Percentiles rank a stretch among this genome's conserved stretches.
Conservation (phyloP, 2,329 filamentous ascomycete species). For the Penicillium verrucosum region DNA sequence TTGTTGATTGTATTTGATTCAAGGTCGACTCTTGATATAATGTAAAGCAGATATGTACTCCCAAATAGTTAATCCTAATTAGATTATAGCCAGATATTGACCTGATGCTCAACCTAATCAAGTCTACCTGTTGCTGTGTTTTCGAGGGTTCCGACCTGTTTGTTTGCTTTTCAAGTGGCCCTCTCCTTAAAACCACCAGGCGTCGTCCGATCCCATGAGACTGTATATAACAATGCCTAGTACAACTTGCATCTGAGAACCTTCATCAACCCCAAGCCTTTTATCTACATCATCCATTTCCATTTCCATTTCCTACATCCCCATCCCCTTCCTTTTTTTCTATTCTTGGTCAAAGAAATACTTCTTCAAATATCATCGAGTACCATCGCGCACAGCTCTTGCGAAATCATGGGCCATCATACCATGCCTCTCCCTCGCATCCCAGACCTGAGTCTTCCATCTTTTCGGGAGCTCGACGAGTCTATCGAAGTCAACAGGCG, state of each 20-base stretch:
- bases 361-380: neutral
- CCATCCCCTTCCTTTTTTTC: neutral
- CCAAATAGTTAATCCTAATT: neutral
- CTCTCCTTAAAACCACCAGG: neutral
- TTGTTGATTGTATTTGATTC: neutral
- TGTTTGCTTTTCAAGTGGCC: neutral
- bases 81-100: neutral
- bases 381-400: neutral
- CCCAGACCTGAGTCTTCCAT: slow-evolving; percentile 1
- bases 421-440: slow-evolving; percentile 3
- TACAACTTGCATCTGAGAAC: slow-evolving; percentile 6
- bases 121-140: too few relatives aligned
- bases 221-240: slow-evolving; percentile 2
- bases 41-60: neutral
- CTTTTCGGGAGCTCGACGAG: slow-evolving; percentile 7
- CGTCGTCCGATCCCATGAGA: neutral
- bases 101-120: neutral
- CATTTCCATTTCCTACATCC: neutral
- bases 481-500: neutral
- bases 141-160: neutral
- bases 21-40: neutral
- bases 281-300: neutral
- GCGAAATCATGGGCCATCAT: neutral
- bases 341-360: neutral
- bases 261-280: slow-evolving; percentile 7